phyloP scores from a whole-genome alignment of 1,284 basidiomycete species.

The Cutaneotrichosporon mucoides region DNA sequence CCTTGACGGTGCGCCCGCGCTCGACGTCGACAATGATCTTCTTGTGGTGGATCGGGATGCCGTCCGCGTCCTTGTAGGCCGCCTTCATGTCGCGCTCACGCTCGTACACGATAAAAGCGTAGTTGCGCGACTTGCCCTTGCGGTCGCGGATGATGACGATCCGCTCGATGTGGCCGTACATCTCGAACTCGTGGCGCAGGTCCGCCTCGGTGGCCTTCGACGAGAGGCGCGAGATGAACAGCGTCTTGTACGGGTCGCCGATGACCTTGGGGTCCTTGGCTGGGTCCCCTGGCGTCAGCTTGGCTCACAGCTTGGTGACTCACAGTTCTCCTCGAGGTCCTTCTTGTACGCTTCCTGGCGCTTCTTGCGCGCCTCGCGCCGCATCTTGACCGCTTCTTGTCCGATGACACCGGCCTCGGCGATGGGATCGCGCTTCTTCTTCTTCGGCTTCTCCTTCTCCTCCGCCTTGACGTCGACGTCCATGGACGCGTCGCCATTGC shows the following conservation, averaged over 20 bases:
- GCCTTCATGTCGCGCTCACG: constrained; percentile 99
- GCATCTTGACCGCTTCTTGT: constrained; percentile 58
- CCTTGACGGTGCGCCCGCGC: constrained; percentile 92
- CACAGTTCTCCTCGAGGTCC: constrained; percentile 75
- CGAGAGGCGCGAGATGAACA: constrained; percentile 90
- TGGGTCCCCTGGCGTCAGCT: constrained; percentile 11
- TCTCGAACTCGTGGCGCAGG: constrained; percentile 88
- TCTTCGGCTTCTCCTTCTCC: constrained; percentile 61
- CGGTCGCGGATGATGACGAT: constrained; percentile 87
- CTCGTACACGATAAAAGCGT: constrained; percentile 97
- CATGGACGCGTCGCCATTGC: constrained; percentile 54
- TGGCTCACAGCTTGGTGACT: constrained; percentile 36
- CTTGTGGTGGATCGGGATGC: constrained; percentile 90
- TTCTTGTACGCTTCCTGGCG: constrained; percentile 74
- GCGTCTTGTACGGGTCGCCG: constrained; percentile 96
- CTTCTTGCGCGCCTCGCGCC: constrained; percentile 73
- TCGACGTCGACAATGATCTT: constrained; percentile 96
- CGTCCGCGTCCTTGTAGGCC: constrained; percentile 99
- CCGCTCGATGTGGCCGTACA: constrained; percentile 91
- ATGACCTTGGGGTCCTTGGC: constrained; percentile 79
- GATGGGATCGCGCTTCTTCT: constrained; percentile 61
- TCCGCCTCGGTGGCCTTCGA: constrained; percentile 87
- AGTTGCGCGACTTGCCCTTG: constrained; percentile 79
- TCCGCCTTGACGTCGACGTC: constrained; percentile 46
- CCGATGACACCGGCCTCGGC: constrained; percentile 52